Evolutionary conservation across 1,284 basidiomycete genomes (phyloP), one percentile per base, ranked within the genome.

Genomic region (Veloboletus limbatus): DNA sequence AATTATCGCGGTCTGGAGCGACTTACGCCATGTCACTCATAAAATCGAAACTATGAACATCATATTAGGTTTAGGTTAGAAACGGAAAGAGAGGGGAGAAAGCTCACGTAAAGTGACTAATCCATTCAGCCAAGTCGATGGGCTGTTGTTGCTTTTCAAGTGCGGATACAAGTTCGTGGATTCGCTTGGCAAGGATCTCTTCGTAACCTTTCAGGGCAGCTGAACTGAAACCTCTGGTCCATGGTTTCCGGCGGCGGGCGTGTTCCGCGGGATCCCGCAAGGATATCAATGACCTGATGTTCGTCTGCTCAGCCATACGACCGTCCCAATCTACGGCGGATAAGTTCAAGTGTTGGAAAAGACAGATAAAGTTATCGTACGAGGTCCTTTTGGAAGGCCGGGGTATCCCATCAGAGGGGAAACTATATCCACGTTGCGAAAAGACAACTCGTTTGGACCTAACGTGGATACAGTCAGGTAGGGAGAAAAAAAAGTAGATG

Each of bases 1-100:
- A 21, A 11, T 27, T 36, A 20, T 33, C 10, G 33, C n/a, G 13
- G 22, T 33, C 14, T 35, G 25, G 39, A 41, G 34, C n/a, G 16
- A 68, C 71, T 59, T 60, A 81, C 78, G 73, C 77, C 63, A 83
- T 69, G 51, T 81, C 78, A 20, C 76, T 76, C 79, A 82, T 81
- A 48, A 83, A 74, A 56, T 83, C 81, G 47, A 76, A 79, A 32
- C 81, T 79, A 49, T 53, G 27, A 32, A 34, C 18, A 30, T 50
- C 20, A 18, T 43, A 43, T 60, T 42, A 45, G 47, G 40, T 49
- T 60, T 42, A 45, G 47, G 40, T 49, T 42, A 48, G 21, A 20
- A 37, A 30, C 32, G 49, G 45, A 43, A 44, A 28, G 34, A 51
- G 48, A 35, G 47, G 47, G 43, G 48, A 49, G 18, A 48, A 47